Base-by-base conservation (phyloP, 768 basidiomycete species). In the Leccinum ochraceum region DNA sequence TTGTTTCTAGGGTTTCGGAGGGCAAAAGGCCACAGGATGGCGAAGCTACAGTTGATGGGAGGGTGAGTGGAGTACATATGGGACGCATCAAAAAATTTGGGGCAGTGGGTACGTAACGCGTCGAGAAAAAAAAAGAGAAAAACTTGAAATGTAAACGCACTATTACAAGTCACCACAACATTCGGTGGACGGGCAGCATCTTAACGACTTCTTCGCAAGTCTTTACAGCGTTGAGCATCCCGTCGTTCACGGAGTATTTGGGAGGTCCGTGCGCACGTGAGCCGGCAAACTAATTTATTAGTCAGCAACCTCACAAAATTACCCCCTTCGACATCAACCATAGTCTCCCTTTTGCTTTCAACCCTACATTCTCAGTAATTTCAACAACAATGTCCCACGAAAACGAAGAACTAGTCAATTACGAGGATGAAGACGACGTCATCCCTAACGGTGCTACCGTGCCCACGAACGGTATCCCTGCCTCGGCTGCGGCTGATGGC, bases 361-460 rank as follows among this genome's bases (percentile, higher is more conserved):
- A 60, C 69, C 67, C 70, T 71, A 62, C 66, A 62, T 67, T 63
- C n/a, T 68, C 68, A 63, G 20, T 62, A 63, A 70, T 68, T 58
- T 64, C 63, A 58, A 67, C 63, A 53, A 67, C 76, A 73, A 93
- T 92, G 90, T 84, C 83, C 51, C 85, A 89, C 80, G 92, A 93
- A 79, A 90, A 90, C 75, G 92, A 94, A 73, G 92, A 95, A 70
- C 87, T 95, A 49, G 92, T 95, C 75, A 94, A 95, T 81, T 95
- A 94, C 81, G 93, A 95, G 77, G 93, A 95, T 67, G 92, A 93
- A 74, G 85, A 92, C 68, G 91, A 93, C 70, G 81, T 89, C 62
- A 80, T 86, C 60, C 81, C 89, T 56, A 87, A 81, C 60, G 84
- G 85, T 60, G 77, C 78, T 49, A 74, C 80, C 32, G 78, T 77